These are phyloP conservation scores for Fraxinus xanthoxyloides DNA, from an alignment of 305 asterid genomes.

Conservation along the genomic window DNA sequence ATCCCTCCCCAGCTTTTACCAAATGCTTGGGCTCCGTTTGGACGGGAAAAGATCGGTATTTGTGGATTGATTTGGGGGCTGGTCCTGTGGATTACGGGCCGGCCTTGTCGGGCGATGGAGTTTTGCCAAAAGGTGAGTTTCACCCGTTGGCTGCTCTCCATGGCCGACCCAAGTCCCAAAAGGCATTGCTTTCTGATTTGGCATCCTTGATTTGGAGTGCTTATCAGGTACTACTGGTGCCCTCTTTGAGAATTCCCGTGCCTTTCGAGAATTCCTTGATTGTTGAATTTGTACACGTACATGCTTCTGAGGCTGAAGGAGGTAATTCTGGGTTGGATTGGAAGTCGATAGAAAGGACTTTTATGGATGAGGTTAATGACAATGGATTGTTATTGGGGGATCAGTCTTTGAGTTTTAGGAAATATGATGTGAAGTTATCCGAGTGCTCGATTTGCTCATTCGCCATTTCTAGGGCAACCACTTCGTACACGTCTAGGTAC, in stretches of 20 bases:
- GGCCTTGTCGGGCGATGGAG: slow-evolving; percentile 86
- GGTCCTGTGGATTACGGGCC: slow-evolving; percentile 99
- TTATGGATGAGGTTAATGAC: slow-evolving; percentile 57
- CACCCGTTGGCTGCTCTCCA: slow-evolving; percentile 85
- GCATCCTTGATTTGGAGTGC: slow-evolving; percentile 91
- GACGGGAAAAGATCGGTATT: slow-evolving; percentile 80
- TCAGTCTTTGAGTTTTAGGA: slow-evolving; percentile 73
- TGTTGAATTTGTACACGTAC: slow-evolving; percentile 68
- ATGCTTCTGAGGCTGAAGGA: slow-evolving; percentile 31
- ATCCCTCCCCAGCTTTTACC: slow-evolving; percentile 65
- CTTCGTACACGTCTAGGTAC: slow-evolving; percentile 87
- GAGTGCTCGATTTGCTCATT: slow-evolving; percentile 83
- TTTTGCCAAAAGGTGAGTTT: slow-evolving; percentile 88
- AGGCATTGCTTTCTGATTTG: slow-evolving; percentile 72
- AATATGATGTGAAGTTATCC: slow-evolving; percentile 55
- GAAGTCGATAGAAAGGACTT: slow-evolving; percentile 58
- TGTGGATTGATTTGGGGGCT: slow-evolving; percentile 95
- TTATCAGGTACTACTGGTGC: slow-evolving; percentile 89
- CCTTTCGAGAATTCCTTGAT: slow-evolving; percentile 62
- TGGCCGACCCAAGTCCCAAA: slow-evolving; percentile 81
- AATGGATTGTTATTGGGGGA: slow-evolving; percentile 65
- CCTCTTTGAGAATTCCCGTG: slow-evolving; percentile 81
- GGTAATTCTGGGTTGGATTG: slow-evolving; percentile 64
- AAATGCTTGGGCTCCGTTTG: slow-evolving; percentile 85
- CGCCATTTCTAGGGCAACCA: slow-evolving; percentile 74